phyloP scores from a whole-genome alignment of 345 rosid genomes.

The Rhodamnia argentea region DNA sequence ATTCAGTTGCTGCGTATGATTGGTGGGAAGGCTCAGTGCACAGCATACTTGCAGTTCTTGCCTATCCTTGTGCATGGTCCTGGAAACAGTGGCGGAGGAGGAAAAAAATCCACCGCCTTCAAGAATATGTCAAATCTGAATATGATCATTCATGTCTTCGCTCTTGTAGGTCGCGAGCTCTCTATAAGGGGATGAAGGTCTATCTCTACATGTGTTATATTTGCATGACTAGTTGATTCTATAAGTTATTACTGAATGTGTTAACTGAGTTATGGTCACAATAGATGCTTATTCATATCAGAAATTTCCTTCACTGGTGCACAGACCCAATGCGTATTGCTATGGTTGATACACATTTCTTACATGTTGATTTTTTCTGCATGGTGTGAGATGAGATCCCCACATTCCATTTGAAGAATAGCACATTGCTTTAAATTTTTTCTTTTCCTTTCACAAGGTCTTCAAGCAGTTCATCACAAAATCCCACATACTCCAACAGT shows the following conservation, averaged over 20 bases:
- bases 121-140: constrained; percentile 93
- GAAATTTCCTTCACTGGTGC: background rate
- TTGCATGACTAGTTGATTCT: background rate
- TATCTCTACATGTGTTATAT: background rate
- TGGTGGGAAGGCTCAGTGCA: constrained; percentile 99
- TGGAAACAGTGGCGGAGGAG: constrained; percentile 97
- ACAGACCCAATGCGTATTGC: background rate
- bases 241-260: background rate
- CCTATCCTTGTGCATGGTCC: constrained; percentile 98
- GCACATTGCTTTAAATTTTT: background rate
- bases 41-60: constrained; percentile 82
- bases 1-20: constrained; percentile 95
- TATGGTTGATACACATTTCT: background rate
- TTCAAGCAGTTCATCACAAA: background rate
- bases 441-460: background rate
- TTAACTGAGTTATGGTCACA: background rate
- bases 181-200: constrained; percentile 99
- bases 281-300: background rate
- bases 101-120: constrained; percentile 81
- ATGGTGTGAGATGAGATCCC: background rate
- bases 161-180: constrained; percentile 96
- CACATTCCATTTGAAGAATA: background rate
- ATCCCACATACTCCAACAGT: background rate
- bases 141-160: constrained; percentile 98
- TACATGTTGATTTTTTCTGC: background rate